Evolutionary conservation across 108 stramenopile genomes (phyloP), one percentile per base, ranked within the genome.

Genomic region (Skeletonema potamos): DNA sequence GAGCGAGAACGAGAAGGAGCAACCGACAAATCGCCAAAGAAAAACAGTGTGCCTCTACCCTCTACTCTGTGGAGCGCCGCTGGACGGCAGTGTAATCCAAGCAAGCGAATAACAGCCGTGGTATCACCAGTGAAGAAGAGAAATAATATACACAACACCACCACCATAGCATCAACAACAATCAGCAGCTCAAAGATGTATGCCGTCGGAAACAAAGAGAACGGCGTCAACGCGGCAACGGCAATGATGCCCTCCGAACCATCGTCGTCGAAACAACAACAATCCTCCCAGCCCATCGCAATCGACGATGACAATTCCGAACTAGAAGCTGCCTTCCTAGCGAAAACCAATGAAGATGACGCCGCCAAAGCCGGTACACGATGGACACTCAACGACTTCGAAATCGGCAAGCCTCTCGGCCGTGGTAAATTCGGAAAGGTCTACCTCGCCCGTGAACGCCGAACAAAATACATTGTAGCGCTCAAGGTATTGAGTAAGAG

Each of bases 401-500:
- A 98, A 68, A 97, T 99, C 72, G 99, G 99, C n/a, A 89, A 92
- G 58, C 97, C 97, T 0, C 94, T 99, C 33, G 99, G 99, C 1
- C 64, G 89, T 33, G 99, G 99, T 8, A 99, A 99, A 76, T 99
- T 99, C 74, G 96, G 92, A 4, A 85, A 90, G 61, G 99, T 99
- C 24, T 99, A 99, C 75, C 86, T 99, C 27, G 98, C 98, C 6
- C 86, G 98, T 30, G 97, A 98, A 72, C 93, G 92, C 51, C 66
- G 72, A 20, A 89, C 86, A 71, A 92, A 97, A 70, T 99, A 95
- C 86, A 97, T 99, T 70, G 97, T 99, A n/a, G 99, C 99, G 39
- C 85, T 99, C 77, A 99, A 99, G 76, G 98, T 97, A 7, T 78
- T 99, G 30, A 87, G 92, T 48, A 98, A 99, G 82, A 77, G 74